These are phyloP conservation scores for Cadophora gregata DNA, from an alignment of 2,329 filamentous ascomycete genomes.

Conservation along the genomic window DNA sequence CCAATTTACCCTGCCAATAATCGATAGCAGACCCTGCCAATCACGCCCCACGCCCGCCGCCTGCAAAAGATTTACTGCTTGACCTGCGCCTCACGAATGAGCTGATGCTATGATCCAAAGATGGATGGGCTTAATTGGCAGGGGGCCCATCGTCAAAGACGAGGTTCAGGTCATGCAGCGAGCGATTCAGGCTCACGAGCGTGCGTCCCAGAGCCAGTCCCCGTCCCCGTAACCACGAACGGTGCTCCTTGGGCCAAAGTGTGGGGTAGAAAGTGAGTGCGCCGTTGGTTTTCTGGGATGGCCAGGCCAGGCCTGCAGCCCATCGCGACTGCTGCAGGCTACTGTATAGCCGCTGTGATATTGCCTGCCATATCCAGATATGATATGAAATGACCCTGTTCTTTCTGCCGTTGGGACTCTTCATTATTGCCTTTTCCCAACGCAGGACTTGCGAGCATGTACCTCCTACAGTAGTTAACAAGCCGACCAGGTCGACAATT, in stretches of 20 bases:
- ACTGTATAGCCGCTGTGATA: conserved; percentile 27
- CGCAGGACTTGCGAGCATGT: neutral
- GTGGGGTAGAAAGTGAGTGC: conserved; percentile 26
- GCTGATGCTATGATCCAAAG: conserved; percentile 18
- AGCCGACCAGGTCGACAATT: too few relatives aligned
- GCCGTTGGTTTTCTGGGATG: conserved; percentile 17
- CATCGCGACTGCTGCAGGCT: conserved; percentile 1
- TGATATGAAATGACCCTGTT: conserved; percentile 1
- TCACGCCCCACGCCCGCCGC: conserved; percentile 18
- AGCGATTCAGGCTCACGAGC: conserved; percentile 6
- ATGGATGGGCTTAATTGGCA: conserved; percentile 18
- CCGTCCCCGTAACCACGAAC: conserved; percentile 17
- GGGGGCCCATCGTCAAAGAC: conserved; percentile 2
- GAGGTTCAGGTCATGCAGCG: conserved; percentile 14
- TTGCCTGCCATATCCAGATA: conserved; percentile 9
- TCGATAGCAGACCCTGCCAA: conserved; percentile 22
- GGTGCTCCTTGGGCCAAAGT: conserved; percentile 9
- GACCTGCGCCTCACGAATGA: conserved; percentile 22
- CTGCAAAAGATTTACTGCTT: conserved; percentile 18
- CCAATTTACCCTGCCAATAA: conserved; percentile 18
- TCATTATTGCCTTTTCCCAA: neutral
- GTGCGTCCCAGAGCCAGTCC: conserved; percentile 6
- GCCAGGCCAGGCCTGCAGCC: conserved; percentile 13
- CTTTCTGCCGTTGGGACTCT: conserved; percentile 2
- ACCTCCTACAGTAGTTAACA: too few relatives aligned